These are phyloP conservation scores for Ajuga chamaepitys DNA, from an alignment of 257 asterid genomes.

Conservation along the genomic window DNA sequence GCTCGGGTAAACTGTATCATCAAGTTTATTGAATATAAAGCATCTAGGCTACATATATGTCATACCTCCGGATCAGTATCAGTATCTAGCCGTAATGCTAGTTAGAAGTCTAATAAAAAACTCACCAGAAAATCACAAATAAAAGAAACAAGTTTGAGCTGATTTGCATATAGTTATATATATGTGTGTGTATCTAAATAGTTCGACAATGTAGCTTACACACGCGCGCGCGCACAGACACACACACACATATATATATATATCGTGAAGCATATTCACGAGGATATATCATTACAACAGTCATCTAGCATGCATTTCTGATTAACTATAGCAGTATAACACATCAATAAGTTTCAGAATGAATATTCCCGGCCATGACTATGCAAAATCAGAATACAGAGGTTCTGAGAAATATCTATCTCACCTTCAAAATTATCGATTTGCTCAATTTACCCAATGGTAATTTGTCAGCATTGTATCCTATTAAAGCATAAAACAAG, in stretches of 20 bases:
- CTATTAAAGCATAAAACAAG: slow-evolving; percentile 32
- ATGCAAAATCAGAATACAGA: slow-evolving; percentile 7
- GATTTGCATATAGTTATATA: background rate
- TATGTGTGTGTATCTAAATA: background rate
- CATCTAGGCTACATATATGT: slow-evolving; percentile 2
- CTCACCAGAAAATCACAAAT: background rate
- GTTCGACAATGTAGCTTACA: no score
- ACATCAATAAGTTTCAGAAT: background rate
- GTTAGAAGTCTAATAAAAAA: slow-evolving; percentile 9
- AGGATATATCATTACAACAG: background rate
- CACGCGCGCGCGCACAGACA: no score
- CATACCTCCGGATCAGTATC: slow-evolving; percentile 53
- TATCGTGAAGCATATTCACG: background rate
- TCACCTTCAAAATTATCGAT: slow-evolving; percentile 77
- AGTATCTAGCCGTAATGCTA: background rate
- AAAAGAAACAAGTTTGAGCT: background rate
- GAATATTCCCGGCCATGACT: background rate
- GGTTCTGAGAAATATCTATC: slow-evolving; percentile 10
- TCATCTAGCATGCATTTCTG: background rate
- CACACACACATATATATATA: background rate
- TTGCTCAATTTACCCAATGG: slow-evolving; percentile 96
- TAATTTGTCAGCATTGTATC: slow-evolving; percentile 90
- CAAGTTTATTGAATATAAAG: background rate
- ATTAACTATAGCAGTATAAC: slow-evolving; percentile 4
- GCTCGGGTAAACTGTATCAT: background rate